A percentile compares a stretch with the other conserved stretches of the same genome.
Conservation (phyloP, 495 filamentous ascomycete species). For the Penicillium egyptiacum region DNA sequence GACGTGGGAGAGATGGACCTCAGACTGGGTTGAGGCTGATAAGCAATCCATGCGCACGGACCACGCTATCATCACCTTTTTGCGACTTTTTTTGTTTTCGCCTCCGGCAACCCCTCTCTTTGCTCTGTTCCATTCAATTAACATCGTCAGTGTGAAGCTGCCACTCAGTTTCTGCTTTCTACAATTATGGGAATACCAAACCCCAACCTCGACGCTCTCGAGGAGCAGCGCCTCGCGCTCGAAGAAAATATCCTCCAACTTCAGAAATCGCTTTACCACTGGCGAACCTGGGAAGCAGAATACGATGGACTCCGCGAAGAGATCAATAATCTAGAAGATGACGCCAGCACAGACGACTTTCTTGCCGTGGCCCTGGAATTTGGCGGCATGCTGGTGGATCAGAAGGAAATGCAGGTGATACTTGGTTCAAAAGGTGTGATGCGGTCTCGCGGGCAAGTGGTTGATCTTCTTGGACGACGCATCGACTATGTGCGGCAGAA, state of each 20-base stretch:
- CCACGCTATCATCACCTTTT: slow-evolving; percentile 12
- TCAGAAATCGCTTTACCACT: slow-evolving; percentile 73
- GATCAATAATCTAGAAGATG: slow-evolving; percentile 54
- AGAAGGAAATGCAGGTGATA: slow-evolving; percentile 51
- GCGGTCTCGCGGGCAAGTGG: slow-evolving; percentile 57
- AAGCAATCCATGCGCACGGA: slow-evolving; percentile 25
- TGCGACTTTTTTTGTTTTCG: slow-evolving; percentile 18
- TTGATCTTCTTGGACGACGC: slow-evolving; percentile 69
- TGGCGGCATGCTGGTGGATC: slow-evolving; percentile 54
- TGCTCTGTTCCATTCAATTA: not conserved
- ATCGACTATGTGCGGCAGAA: slow-evolving; percentile 89
- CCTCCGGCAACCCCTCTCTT: slow-evolving; percentile 6
- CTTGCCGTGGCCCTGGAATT: slow-evolving; percentile 49
- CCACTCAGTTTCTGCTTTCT: not conserved
- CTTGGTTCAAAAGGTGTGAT: slow-evolving; percentile 36
- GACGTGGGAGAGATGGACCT: slow-evolving; percentile 12
- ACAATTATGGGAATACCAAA: slow-evolving; percentile 36
- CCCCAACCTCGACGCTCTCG: slow-evolving; percentile 51
- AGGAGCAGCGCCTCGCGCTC: slow-evolving; percentile 71
- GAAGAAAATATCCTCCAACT: slow-evolving; percentile 76
- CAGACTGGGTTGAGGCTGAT: slow-evolving; percentile 18
- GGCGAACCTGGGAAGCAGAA: slow-evolving; percentile 86
- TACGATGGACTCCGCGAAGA: slow-evolving; percentile 87
- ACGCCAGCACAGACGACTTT: slow-evolving; percentile 52
- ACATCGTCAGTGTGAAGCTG: not conserved